Evolutionary conservation across 2,329 filamentous ascomycete genomes (phyloP).

Genomic region (Clonostachys rhizophaga): DNA sequence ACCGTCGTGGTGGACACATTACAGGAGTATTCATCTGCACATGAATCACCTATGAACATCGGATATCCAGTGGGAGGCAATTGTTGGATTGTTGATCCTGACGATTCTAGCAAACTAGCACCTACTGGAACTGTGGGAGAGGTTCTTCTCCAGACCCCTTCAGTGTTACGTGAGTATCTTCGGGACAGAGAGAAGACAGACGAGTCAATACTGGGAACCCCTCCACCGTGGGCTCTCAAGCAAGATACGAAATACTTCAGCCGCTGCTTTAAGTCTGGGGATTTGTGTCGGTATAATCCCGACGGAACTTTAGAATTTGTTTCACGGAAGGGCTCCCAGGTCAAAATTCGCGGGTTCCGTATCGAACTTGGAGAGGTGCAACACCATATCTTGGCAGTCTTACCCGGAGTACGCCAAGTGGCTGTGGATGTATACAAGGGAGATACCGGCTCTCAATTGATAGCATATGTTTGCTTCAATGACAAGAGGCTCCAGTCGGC

Average conservation of each 20-base stretch:
- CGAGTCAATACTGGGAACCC: constrained; percentile 1
- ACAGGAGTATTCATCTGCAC: neutral
- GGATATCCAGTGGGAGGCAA: neutral
- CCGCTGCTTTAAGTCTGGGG: constrained; percentile 8
- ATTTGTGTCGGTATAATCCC: neutral
- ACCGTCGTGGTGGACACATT: neutral
- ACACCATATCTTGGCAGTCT: neutral
- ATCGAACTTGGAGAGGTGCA: constrained; percentile 29
- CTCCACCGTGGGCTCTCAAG: neutral
- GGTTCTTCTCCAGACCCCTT: constrained; percentile 17
- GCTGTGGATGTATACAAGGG: constrained; percentile 5
- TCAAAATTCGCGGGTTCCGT: constrained; percentile 48
- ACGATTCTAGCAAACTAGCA: constrained; percentile 4
- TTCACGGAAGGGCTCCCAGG: constrained; percentile 16
- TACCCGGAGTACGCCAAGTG: neutral
- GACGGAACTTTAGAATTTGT: constrained; percentile 1
- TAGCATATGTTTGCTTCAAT: neutral
- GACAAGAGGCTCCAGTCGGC: neutral
- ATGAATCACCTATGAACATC: neutral
- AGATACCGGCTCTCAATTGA: neutral
- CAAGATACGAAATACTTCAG: neutral
- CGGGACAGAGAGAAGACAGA: constrained; percentile 22
- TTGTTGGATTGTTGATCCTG: constrained; percentile 9
- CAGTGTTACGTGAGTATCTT: constrained; percentile 40
- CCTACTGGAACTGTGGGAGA: constrained; percentile 7